Percentiles rank a stretch among this genome's conserved stretches.
Conservation (phyloP, 1,284 basidiomycete species). For the Amylostereum areolatum region DNA sequence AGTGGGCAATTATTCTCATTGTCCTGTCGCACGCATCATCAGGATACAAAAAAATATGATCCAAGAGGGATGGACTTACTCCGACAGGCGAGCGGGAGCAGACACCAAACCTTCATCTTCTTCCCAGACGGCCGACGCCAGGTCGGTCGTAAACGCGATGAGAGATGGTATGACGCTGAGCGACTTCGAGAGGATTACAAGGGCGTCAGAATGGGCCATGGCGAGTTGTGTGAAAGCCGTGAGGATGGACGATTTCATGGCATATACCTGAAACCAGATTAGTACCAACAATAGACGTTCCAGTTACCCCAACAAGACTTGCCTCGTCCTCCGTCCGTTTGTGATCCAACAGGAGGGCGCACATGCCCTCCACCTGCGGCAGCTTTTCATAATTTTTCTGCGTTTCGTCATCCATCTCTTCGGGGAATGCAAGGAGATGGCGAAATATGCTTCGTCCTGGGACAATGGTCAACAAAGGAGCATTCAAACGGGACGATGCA, state of each 20-base stretch:
- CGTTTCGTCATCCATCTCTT: slow-evolving; percentile 10
- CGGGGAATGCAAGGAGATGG: slow-evolving; percentile 27
- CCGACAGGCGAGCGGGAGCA: slow-evolving; percentile 29
- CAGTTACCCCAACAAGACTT: slow-evolving; percentile 11
- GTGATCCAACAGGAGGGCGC: slow-evolving; percentile 43
- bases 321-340: slow-evolving; percentile 38
- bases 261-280: slow-evolving; percentile 26
- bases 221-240: slow-evolving; percentile 53
- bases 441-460: slow-evolving; percentile 35
- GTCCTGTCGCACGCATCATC: slow-evolving; percentile 30
- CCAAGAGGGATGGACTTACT: slow-evolving; percentile 26
- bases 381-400: slow-evolving; percentile 27
- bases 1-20: slow-evolving; percentile 42
- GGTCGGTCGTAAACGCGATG: slow-evolving; percentile 44
- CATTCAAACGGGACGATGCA: slow-evolving; percentile 4
- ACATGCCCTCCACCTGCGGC: slow-evolving; percentile 47
- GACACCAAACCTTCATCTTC: slow-evolving; percentile 42
- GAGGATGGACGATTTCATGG: slow-evolving; percentile 43
- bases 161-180: slow-evolving; percentile 55
- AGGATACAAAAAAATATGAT: background rate
- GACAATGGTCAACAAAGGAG: background rate
- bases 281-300: slow-evolving; percentile 5
- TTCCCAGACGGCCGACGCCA: slow-evolving; percentile 59
- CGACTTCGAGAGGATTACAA: slow-evolving; percentile 44
- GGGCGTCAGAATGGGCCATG: slow-evolving; percentile 43